Base-by-base conservation (phyloP, 768 basidiomycete species). In the Collybia mongolica region DNA sequence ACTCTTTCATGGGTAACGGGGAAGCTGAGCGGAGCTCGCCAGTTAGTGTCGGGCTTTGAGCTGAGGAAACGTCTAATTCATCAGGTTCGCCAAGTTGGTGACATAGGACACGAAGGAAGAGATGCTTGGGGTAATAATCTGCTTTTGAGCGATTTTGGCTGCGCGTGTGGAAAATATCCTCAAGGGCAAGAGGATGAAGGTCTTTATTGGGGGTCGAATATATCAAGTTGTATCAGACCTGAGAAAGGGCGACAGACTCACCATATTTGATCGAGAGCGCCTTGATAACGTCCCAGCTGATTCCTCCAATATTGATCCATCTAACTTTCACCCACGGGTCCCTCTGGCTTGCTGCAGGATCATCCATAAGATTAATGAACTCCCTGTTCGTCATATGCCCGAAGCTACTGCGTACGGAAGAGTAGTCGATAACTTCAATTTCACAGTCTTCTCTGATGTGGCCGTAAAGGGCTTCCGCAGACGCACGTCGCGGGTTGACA, bases 211-310 rank as follows among this genome's bases (percentile, higher is more conserved):
- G 9, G 39, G 45, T 28, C 22, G 35, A 43, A 20, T 32, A 18
- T 37, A 46, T 39, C 15, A 23, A 3, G 17, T 2, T 14, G 8
- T 17, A 37, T n/a, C 18, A 47, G 24, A 26, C 3, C 7, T 26
- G 24, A 18, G n/a, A 37, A 11, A 7, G 46, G 39, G 7, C 7
- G 24, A 49, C 14, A 36, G 12, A 64, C 77, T 40, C 51, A 85
- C 86, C 74, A 58, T 85, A 87, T 64, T 78, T 79, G 49, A 88
- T 63, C 17, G 83, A 82, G 26, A 88, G 64, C 0, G 81, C 79
- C 57, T 83, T 84, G 57, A 90, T 75, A 32, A 89, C 84, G 58
- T 88, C 86, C 84, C 86, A 89, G 54, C 80, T 77, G 53, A 79
- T 58, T 5, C 87, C 88, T 19, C 78, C 81, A 54, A 88, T 75